A percentile compares a stretch with the other conserved stretches of the same genome.
Conservation (phyloP, 129 eudicot genomes). For the Rutidosis leptorrhynchoides region DNA sequence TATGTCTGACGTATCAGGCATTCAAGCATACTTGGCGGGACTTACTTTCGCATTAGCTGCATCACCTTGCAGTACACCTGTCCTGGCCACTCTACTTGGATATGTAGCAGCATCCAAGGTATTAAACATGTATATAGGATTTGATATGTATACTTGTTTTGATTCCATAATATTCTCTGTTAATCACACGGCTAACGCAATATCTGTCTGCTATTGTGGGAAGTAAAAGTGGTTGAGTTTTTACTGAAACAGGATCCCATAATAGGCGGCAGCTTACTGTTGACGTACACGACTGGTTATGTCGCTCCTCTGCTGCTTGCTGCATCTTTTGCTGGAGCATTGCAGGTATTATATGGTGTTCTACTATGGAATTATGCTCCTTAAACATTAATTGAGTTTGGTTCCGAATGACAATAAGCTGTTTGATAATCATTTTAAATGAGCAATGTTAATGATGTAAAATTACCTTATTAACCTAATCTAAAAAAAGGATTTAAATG, state of each 20-base stretch:
- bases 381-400: constrained; percentile 6
- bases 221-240: not conserved
- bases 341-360: constrained; percentile 70
- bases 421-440: too few relatives aligned
- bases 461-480: too few relatives aligned
- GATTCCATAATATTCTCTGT: too few relatives aligned
- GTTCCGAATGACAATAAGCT: too few relatives aligned
- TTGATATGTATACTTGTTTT: not conserved
- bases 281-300: constrained; percentile 96
- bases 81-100: constrained; percentile 88
- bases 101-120: constrained; percentile 96
- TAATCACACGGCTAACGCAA: too few relatives aligned
- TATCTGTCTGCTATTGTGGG: too few relatives aligned
- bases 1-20: constrained; percentile 46
- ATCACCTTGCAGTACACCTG: constrained; percentile 99
- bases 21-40: constrained; percentile 98
- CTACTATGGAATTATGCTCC: not conserved
- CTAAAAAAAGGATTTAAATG: too few relatives aligned
- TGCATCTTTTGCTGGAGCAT: constrained; percentile 97
- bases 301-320: constrained; percentile 98
- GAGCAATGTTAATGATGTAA: too few relatives aligned
- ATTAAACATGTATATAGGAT: constrained; percentile 9
- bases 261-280: constrained; percentile 85
- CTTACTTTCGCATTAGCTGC: constrained; percentile 99
- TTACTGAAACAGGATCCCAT: constrained; percentile 69